These are phyloP conservation scores for Carex pumila DNA, from an alignment of 176 grass and related monocot genomes.

Conservation along the genomic window DNA sequence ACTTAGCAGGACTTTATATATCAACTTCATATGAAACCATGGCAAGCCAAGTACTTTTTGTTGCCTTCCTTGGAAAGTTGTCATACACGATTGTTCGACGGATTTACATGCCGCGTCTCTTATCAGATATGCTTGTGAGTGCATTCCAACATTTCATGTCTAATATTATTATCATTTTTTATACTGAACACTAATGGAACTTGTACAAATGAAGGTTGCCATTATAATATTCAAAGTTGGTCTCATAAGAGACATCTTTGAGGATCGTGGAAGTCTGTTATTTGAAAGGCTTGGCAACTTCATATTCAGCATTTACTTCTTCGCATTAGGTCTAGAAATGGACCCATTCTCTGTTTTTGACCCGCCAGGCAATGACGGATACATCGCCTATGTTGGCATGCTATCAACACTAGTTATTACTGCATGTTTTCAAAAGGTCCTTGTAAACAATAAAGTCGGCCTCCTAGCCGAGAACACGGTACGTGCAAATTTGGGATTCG, in stretches of 20 bases:
- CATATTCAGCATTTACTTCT: slow-evolving; percentile 58
- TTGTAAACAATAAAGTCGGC: slow-evolving; percentile 24
- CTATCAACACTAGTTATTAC: slow-evolving; percentile 36
- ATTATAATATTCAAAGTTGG: slow-evolving; percentile 37
- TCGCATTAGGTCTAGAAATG: slow-evolving; percentile 79
- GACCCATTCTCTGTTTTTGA: slow-evolving; percentile 45
- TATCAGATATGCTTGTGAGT: slow-evolving; percentile 50
- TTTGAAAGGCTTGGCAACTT: slow-evolving; percentile 45
- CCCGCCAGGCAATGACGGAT: slow-evolving; percentile 24
- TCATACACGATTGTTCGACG: slow-evolving; percentile 46
- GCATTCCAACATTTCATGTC: neutral
- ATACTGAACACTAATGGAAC: neutral
- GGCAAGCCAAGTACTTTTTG: neutral
- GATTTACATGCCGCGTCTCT: slow-evolving; percentile 52
- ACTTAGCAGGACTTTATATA: neutral
- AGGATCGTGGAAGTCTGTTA: slow-evolving; percentile 25
- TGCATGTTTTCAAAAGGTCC: slow-evolving; percentile 29
- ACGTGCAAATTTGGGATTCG: slow-evolving; percentile 39
- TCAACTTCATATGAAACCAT: neutral
- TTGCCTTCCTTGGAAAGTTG: slow-evolving; percentile 42
- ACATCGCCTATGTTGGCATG: slow-evolving; percentile 56
- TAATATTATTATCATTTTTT: neutral
- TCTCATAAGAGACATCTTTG: slow-evolving; percentile 20
- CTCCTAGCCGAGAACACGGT: slow-evolving; percentile 40
- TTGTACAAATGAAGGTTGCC: slow-evolving; percentile 28